Evolutionary conservation across 306 rosid species (phyloP), one percentile per base, ranked within the genome.

Genomic region (Inga laurina): DNA sequence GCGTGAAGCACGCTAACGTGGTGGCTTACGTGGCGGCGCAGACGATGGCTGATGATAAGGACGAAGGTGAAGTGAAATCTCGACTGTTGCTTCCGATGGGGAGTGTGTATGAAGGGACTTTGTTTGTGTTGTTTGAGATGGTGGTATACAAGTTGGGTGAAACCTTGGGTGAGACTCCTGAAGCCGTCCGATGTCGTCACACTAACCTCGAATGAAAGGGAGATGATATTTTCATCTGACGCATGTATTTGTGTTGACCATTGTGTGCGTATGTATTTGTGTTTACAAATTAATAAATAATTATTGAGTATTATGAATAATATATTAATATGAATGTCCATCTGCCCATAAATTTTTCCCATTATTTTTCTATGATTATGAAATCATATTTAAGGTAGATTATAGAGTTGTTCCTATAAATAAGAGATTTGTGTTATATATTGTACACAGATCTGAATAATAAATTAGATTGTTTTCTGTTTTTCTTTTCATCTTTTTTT

Each of bases 71-170:
- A 54, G 85, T 0, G 79, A 52, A 81, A 79, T 85, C 89, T 37
- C 86, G 94, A 82, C 84, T 94, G 90, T 80, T 91, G 93, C 96
- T 96, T 83, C 97, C 91, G 43, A 90, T 96, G 99, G 99, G 99
- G 48, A 92, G 99, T 75, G 91, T 86, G 78, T 94, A 92, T 7
- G 99, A 96, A 84, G 98, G 99, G 13, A 94, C 98, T 2, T 4
- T 96, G 87, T 96, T 90, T 65, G 97, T 96, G n/a, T 24, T 96
- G 88, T 96, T 94, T 77, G 99, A 94, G 91, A 94, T 94, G 97
- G 98, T 87, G 72, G 94, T 94, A 45, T 90, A 86, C 79, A 86
- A 85, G 76, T 78, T 94, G 84, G 95, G 93, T 22, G 94, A 86
- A 79, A 83, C 19, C 10, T 86, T 92, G 86, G 92, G 86, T 37